Percentiles rank a stretch among this genome's conserved stretches.
Conservation (phyloP, 495 filamentous ascomycete species). For the Tuber microsphaerosporum region DNA sequence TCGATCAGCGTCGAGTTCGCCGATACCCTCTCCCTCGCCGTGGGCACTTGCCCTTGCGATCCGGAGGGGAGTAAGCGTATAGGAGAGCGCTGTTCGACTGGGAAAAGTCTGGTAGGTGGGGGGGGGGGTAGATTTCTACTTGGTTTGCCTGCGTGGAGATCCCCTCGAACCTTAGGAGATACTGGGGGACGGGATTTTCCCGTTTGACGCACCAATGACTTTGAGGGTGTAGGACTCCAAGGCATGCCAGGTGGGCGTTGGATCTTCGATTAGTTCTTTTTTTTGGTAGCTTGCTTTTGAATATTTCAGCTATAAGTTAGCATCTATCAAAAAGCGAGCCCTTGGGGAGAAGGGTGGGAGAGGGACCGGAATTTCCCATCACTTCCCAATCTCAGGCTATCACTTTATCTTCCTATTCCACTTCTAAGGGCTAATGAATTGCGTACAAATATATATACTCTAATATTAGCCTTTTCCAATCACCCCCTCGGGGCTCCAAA, state of each 20-base stretch:
- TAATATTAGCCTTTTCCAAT: conserved; percentile 53
- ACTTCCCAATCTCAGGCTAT: conserved; percentile 50
- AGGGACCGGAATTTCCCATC: conserved; percentile 49
- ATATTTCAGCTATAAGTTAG: conserved; percentile 37
- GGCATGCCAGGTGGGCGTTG: conserved; percentile 49
- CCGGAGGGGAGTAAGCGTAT: conserved; percentile 53
- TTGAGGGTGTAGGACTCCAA: conserved; percentile 54
- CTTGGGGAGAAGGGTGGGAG: conserved; percentile 15
- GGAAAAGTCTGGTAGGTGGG: conserved; percentile 46
- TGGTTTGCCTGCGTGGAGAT: conserved; percentile 52
- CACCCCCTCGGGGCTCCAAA: conserved; percentile 60
- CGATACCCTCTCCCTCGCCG: conserved; percentile 59
- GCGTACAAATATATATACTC: conserved; percentile 67
- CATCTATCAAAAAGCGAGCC: conserved; percentile 40
- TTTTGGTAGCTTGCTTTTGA: conserved; percentile 46
- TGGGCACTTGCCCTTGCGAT: conserved; percentile 59
- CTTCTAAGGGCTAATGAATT: conserved; percentile 64
- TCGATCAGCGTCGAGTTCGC: conserved; percentile 50
- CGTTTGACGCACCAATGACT: conserved; percentile 56
- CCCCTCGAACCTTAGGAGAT: conserved; percentile 41
- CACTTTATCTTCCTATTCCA: conserved; percentile 49
- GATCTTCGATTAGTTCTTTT: conserved; percentile 52
- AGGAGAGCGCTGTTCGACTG: conserved; percentile 47
- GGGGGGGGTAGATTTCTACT: conserved; percentile 59
- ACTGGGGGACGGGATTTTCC: conserved; percentile 44